Percentiles rank a stretch among this genome's conserved stretches.
phyloP scores from a whole-genome alignment of 192 early-diverging fungal genomes.

The Gigaspora rosea region DNA sequence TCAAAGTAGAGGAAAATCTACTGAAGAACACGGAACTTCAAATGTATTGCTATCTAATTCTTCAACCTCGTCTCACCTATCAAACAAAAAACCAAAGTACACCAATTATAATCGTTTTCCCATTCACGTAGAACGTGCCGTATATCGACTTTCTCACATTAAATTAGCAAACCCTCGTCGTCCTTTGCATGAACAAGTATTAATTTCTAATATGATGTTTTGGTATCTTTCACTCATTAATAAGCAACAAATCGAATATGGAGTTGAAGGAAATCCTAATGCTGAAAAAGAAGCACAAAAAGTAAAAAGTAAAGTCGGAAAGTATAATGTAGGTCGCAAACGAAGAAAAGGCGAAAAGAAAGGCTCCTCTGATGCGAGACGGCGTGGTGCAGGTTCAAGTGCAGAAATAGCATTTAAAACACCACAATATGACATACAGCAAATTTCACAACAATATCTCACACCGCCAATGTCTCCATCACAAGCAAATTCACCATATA shows the following conservation, averaged over 20 bases:
- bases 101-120: slow-evolving; percentile 62
- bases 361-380: neutral
- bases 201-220: slow-evolving; percentile 81
- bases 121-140: slow-evolving; percentile 76
- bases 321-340: slow-evolving; percentile 9
- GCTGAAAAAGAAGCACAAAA: slow-evolving; percentile 14
- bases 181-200: slow-evolving; percentile 71
- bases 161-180: slow-evolving; percentile 77
- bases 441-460: slow-evolving; percentile 21
- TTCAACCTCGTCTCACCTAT: slow-evolving; percentile 10
- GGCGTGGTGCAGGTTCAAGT: slow-evolving; percentile 8
- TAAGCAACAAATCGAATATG: slow-evolving; percentile 39
- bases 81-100: slow-evolving; percentile 53
- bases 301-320: slow-evolving; percentile 30
- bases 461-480: no score
- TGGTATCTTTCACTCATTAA: slow-evolving; percentile 78
- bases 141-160: slow-evolving; percentile 72
- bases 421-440: slow-evolving; percentile 27
- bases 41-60: slow-evolving; percentile 23
- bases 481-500: no score
- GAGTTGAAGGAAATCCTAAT: slow-evolving; percentile 12
- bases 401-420: slow-evolving; percentile 29
- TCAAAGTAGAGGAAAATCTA: slow-evolving; percentile 36
- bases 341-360: slow-evolving; percentile 25
- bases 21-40: slow-evolving; percentile 27